phyloP scores from a whole-genome alignment of 2,329 filamentous ascomycete species.

The Fusarium citri region DNA sequence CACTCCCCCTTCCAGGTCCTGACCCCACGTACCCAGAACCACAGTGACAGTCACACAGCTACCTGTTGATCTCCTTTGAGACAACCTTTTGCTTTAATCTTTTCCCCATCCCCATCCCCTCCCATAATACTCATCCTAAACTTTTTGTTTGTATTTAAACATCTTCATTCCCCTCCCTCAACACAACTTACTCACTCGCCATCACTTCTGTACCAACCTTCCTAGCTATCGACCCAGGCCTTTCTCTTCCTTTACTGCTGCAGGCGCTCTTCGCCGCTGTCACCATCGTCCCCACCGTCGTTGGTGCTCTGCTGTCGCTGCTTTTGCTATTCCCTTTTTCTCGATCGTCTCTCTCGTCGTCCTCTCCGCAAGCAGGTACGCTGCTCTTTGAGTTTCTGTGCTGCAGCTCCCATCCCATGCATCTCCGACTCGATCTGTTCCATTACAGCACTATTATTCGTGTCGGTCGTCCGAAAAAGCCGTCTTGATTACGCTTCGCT shows the following conservation, averaged over 20 bases:
- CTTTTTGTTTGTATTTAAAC: background rate
- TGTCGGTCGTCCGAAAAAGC: conserved; percentile 8
- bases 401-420: conserved; percentile 4
- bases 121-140: background rate
- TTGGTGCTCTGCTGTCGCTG: background rate
- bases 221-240: background rate
- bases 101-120: background rate
- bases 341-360: background rate
- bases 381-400: background rate
- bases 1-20: background rate
- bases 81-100: background rate
- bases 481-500: background rate
- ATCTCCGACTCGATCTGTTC: background rate
- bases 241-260: background rate
- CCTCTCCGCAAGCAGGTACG: background rate
- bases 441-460: background rate
- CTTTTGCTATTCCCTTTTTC: background rate
- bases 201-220: background rate
- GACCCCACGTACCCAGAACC: background rate
- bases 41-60: background rate
- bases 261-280: background rate
- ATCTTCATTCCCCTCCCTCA: background rate
- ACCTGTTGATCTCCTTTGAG: background rate
- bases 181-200: background rate
- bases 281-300: background rate